Percentiles rank a stretch among this genome's conserved stretches.
Evolutionary conservation across 2,329 filamentous ascomycete genomes (phyloP).

Genomic region (Ophiostoma perfectum): DNA sequence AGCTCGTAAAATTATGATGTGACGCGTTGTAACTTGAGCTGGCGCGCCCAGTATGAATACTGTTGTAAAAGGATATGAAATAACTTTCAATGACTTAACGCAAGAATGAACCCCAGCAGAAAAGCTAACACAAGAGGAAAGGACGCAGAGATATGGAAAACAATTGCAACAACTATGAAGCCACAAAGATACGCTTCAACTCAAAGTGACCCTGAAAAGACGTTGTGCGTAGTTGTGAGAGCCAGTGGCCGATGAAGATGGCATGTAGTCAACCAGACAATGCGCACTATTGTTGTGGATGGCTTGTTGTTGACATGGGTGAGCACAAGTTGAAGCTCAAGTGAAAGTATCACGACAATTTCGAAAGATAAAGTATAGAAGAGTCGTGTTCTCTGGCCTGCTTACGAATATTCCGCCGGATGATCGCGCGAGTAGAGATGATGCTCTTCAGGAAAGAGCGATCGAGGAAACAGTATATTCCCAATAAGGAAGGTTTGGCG

Average conservation of each 20-base stretch:
- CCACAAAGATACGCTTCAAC: too few species aligned
- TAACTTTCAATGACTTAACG: too few species aligned
- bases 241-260: background rate
- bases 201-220: too few species aligned
- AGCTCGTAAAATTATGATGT: background rate
- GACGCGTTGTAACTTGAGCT: too few species aligned
- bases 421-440: background rate
- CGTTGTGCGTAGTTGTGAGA: too few species aligned
- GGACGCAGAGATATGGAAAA: too few species aligned
- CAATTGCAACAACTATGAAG: too few species aligned
- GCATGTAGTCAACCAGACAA: background rate
- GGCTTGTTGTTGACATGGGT: background rate
- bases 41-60: too few species aligned
- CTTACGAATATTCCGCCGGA: background rate
- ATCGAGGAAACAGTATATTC: constrained; percentile 9
- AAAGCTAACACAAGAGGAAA: too few species aligned
- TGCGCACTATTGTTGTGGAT: background rate
- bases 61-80: too few species aligned
- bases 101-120: too few species aligned
- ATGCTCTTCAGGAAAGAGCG: constrained; percentile 20
- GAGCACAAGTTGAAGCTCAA: background rate
- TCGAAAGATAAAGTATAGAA: background rate
- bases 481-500: constrained; percentile 23
- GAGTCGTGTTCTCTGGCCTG: background rate
- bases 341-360: background rate